Percentiles rank a stretch among this genome's conserved stretches.
Conservation (phyloP, 1,139 yeast genomes). For the Suhomyces yuchorum region DNA sequence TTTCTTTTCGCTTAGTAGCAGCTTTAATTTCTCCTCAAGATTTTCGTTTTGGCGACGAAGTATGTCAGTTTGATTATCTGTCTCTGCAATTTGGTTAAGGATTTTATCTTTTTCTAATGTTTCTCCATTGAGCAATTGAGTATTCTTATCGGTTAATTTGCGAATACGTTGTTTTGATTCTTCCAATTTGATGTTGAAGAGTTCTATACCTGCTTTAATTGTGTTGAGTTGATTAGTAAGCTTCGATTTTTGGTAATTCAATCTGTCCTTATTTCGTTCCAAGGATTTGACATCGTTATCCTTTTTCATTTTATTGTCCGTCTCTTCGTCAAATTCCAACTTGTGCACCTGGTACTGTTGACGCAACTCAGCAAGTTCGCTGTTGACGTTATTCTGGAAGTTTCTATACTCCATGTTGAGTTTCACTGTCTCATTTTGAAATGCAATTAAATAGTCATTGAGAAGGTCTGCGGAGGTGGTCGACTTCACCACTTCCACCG, state of each 20-base stretch:
- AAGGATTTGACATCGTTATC: conserved; percentile 37
- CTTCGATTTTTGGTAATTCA: conserved; percentile 37
- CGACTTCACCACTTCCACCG: conserved; percentile 14
- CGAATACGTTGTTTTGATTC: conserved; percentile 28
- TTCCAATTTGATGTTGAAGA: conserved; percentile 25
- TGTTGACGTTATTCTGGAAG: conserved; percentile 22
- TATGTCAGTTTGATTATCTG: conserved; percentile 16
- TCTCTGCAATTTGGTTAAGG: conserved; percentile 18
- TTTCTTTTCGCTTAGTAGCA: conserved; percentile 30
- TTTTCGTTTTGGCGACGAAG: conserved; percentile 25
- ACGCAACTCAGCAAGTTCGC: conserved; percentile 29
- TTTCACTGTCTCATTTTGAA: conserved; percentile 35
- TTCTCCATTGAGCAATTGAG: conserved; percentile 24
- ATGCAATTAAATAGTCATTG: conserved; percentile 26
- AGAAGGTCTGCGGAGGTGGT: conserved; percentile 20
- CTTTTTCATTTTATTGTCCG: conserved; percentile 33
- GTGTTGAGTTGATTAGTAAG: conserved; percentile 30
- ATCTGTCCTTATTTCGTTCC: conserved; percentile 35
- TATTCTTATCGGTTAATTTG: conserved; percentile 30
- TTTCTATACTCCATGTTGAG: conserved; percentile 28
- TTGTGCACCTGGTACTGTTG: conserved; percentile 24
- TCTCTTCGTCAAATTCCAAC: conserved; percentile 35
- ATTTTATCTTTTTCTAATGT: conserved; percentile 26
- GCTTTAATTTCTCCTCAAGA: conserved; percentile 30
- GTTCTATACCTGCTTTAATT: conserved; percentile 23